Conservation (phyloP, 371 early-diverging fungal species). For the Apophysomyces ossiformis region DNA sequence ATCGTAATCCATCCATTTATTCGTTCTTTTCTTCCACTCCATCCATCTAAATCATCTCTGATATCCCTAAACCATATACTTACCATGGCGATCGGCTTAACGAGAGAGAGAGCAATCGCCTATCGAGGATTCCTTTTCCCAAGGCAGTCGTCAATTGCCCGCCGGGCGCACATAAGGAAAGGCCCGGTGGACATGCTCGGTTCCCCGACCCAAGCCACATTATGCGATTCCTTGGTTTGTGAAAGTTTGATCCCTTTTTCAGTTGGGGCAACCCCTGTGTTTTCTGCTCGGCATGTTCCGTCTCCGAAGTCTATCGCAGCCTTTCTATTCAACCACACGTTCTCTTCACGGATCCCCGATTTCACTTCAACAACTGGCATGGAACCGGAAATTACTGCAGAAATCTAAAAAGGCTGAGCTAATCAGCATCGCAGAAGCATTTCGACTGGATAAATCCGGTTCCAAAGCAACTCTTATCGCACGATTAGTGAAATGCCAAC, state of each 20-base stretch:
- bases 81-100: conserved; percentile 10
- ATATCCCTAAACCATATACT: background rate
- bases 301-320: background rate
- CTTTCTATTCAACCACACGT: background rate
- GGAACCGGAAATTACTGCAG: conserved; percentile 2
- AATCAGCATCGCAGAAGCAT: background rate
- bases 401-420: background rate
- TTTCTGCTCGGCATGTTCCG: background rate
- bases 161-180: too few relatives aligned
- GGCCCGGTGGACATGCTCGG: too few relatives aligned
- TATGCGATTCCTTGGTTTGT: background rate
- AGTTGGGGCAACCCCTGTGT: background rate
- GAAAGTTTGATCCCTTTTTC: background rate
- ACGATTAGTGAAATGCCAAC: conserved; percentile 4
- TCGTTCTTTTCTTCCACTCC: conserved; percentile 17
- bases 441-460: background rate
- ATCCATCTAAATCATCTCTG: conserved; percentile 14
- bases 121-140: background rate
- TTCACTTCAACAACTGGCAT: background rate
- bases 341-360: background rate
- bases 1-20: background rate
- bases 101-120: conserved; percentile 1
- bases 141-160: background rate
- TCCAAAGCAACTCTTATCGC: background rate
- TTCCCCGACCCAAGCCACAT: too few relatives aligned